A percentile compares a stretch with the other conserved stretches of the same genome.
These are phyloP conservation scores for Schoenoplectus triqueter DNA, from an alignment of 202 grass and related monocot genomes.

Conservation along the genomic window DNA sequence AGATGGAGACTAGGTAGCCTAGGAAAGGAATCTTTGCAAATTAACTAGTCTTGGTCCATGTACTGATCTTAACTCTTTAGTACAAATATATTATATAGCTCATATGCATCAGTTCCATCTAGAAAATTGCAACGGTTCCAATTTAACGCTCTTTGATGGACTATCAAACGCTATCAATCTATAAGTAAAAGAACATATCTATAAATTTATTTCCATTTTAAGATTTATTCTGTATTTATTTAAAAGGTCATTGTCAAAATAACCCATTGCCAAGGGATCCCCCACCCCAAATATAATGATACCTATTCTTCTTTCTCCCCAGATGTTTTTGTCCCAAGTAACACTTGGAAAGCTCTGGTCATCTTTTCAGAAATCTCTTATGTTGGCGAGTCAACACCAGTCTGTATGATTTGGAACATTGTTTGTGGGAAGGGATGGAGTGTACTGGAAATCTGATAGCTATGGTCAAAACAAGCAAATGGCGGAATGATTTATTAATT, in stretches of 20 bases:
- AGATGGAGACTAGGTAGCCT: background rate
- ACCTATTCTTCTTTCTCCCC: slow-evolving; percentile 1
- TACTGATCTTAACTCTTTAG: background rate
- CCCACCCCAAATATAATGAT: too few species aligned
- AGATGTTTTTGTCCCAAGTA: slow-evolving; percentile 1
- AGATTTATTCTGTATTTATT: too few species aligned
- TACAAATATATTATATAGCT: background rate
- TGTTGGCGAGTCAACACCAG: background rate
- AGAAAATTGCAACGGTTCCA: too few species aligned
- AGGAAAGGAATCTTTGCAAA: background rate
- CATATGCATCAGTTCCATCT: background rate
- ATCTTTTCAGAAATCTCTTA: background rate
- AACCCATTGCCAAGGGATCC: too few species aligned
- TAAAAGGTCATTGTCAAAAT: too few species aligned
- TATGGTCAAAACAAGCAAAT: background rate
- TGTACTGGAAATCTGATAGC: background rate
- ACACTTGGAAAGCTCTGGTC: background rate
- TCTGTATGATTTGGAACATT: background rate
- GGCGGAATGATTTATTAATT: background rate
- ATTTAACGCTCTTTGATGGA: too few species aligned
- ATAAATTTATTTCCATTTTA: too few species aligned
- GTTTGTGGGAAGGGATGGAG: background rate
- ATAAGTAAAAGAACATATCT: too few species aligned
- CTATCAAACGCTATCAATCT: too few species aligned
- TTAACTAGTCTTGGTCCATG: background rate